phyloP scores from a whole-genome alignment of 805 yeast species.

The Candida stauntonica region DNA sequence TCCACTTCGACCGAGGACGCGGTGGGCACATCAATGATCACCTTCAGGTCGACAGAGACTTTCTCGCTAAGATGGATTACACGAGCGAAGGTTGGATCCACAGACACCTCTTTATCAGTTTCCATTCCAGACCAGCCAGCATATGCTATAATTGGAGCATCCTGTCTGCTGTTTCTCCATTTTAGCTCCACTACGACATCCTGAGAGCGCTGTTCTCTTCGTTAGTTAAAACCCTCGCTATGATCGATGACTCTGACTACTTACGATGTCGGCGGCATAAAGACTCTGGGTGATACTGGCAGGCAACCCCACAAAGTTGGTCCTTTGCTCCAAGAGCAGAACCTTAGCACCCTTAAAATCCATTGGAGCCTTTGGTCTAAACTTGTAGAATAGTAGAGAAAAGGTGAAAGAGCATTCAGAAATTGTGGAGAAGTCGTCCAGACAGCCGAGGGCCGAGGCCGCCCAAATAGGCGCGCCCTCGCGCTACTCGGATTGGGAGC shows the following conservation, averaged over 20 bases:
- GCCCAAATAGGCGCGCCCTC: not conserved
- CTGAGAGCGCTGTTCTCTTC: constrained; percentile 37
- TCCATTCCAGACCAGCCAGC: constrained; percentile 67
- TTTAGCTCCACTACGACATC: constrained; percentile 48
- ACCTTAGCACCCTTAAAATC: constrained; percentile 9
- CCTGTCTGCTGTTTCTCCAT: constrained; percentile 27
- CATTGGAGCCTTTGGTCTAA: constrained; percentile 6
- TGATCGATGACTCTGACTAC: too few relatives aligned
- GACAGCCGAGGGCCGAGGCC: not conserved
- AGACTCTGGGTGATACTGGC: constrained; percentile 22
- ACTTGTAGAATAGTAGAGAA: not conserved
- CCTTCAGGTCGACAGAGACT: constrained; percentile 36
- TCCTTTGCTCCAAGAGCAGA: constrained; percentile 1
- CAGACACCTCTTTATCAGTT: constrained; percentile 39
- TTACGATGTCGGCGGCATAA: constrained; percentile 45
- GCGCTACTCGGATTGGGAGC: too few relatives aligned
- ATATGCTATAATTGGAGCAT: constrained; percentile 31
- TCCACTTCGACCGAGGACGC: constrained; percentile 68
- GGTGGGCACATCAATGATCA: constrained; percentile 46
- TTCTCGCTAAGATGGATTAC: constrained; percentile 43
- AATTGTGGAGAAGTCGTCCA: not conserved
- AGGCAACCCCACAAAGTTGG: constrained; percentile 11
- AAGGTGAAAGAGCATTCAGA: not conserved
- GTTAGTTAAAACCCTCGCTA: too few relatives aligned
- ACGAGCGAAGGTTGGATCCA: constrained; percentile 65